These are phyloP conservation scores for Tricholoma terreum DNA, from an alignment of 768 basidiomycete genomes.

Conservation along the genomic window DNA sequence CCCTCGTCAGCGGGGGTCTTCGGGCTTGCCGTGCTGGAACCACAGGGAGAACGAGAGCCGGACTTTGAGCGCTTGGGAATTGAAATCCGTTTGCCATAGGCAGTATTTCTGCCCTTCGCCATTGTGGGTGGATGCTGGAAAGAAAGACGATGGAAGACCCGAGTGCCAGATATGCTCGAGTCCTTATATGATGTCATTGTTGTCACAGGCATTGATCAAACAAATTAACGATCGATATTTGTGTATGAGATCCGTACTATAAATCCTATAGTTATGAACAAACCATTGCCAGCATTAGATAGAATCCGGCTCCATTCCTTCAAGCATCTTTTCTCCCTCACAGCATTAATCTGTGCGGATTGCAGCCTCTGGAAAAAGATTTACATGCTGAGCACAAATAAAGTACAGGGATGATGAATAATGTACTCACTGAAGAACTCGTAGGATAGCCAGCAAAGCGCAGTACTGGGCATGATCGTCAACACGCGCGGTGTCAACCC, in stretches of 20 bases:
- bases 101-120: constrained; percentile 24
- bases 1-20: constrained; percentile 94
- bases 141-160: constrained; percentile 6
- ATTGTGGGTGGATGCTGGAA: constrained; percentile 8
- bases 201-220: background rate
- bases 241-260: background rate
- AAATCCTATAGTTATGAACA: background rate
- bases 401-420: background rate
- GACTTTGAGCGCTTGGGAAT: constrained; percentile 29
- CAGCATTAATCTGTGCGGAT: constrained; percentile 48
- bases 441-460: constrained; percentile 95
- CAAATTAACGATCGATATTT: constrained; percentile 5
- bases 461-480: constrained; percentile 96
- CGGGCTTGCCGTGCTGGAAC: constrained; percentile 49
- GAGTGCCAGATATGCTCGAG: too few species aligned
- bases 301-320: background rate
- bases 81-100: constrained; percentile 24
- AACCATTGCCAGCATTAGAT: background rate
- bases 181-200: constrained; percentile 13
- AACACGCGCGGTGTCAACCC: constrained; percentile 90
- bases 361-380: constrained; percentile 55
- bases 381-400: constrained; percentile 9
- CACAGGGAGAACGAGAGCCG: constrained; percentile 19
- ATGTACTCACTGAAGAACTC: constrained; percentile 92
- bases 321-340: background rate